Base-by-base conservation (phyloP, 148 eudicot species). In the Mesembryanthemum crystallinum region DNA sequence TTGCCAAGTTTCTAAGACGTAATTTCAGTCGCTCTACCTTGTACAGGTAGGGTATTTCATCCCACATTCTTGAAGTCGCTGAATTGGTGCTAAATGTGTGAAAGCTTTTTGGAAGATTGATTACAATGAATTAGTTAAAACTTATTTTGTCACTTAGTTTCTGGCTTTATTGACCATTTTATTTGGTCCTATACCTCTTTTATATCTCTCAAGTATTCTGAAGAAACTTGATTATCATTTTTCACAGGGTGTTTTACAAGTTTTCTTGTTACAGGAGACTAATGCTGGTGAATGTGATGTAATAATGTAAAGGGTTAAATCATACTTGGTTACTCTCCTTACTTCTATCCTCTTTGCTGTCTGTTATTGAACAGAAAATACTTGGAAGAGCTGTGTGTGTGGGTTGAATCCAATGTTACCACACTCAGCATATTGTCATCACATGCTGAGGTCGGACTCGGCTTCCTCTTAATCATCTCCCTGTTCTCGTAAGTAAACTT, bases 371-470 rank as follows among this genome's bases (percentile, higher is more conserved):
- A 64, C 92, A 96, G 99, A 84, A 96, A 96, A 82, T 96, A 91
- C 84, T 83, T 96, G 85, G 99, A 96, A 83, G 89, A 96, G 80
- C 81, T 80, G 23, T 96, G 98, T 79, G 91, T 96, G 28, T 96
- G 99, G 99, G 98, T 96, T 29, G 99, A 96, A 77, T 88, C 99
- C 42, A 96, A 92, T 75, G 77, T 86, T 57, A 83, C 97, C 65
- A 96, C 98, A 21, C 92, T 96, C 73, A 85, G 83, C 91, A 96
- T 92, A 74, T 87, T 96, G 71, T 96, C 98, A 68, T 91, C 99
- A 29, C 91, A 89, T 51, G 93, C 93, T 74, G 95, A 96, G 87
- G 88, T 96, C 79, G 99, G 95, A 83, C 86, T 92, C 79, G 99
- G 99, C 32, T 91, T 96, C 75, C 90, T 96, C 82, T 85, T 92